Base-by-base conservation (phyloP, 768 basidiomycete genomes). In the Epithele typhae region DNA sequence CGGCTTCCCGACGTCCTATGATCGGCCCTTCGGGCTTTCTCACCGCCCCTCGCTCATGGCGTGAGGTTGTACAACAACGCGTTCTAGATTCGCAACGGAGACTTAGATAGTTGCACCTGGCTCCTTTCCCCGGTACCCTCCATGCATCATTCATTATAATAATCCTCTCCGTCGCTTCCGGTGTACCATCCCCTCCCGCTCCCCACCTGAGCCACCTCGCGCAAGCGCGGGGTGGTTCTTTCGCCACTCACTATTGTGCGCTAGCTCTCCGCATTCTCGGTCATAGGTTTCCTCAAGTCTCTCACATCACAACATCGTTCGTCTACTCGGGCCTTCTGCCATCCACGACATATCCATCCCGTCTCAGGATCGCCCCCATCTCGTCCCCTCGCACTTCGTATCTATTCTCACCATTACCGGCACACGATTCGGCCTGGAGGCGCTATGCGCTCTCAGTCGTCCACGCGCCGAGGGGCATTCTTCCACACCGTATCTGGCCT, bases 301-400 rank as follows among this genome's bases (percentile, higher is more conserved):
- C 47, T 43, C 48, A 37, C 59, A 46, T 48, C 57, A 40, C 53
- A 46, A 56, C 58, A 53, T 46, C 51, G 54, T 54, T 53, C 54
- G 47, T 56, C 52, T 53, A 44, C 41, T 49, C 50, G 55, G 55
- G 48, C 57, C 39, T 49, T 50, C 53, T 54, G 53, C 40, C 53
- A 48, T 56, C 53, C 33, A 76, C 63, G 79, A 80, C 79, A 74
- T 79, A 79, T 81, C 74, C 78, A 77, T 79, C 75, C 78, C 70
- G 78, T 80, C 77, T 65, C 53, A 67, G 68, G 73, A 68, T 67
- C 62, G 64, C 60, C 35, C 63, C 61, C 59, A 53, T 56, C 56
- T 59, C 59, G 57, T 54, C 53, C 54, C 59, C 37, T 48, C 48
- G 49, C 52, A 51, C 58, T 61, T 56, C 60, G 64, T 69, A 67